Percentiles rank a stretch among this genome's conserved stretches.
phyloP scores from a whole-genome alignment of 2,329 filamentous ascomycete species.

The Macrophomina phaseolina region DNA sequence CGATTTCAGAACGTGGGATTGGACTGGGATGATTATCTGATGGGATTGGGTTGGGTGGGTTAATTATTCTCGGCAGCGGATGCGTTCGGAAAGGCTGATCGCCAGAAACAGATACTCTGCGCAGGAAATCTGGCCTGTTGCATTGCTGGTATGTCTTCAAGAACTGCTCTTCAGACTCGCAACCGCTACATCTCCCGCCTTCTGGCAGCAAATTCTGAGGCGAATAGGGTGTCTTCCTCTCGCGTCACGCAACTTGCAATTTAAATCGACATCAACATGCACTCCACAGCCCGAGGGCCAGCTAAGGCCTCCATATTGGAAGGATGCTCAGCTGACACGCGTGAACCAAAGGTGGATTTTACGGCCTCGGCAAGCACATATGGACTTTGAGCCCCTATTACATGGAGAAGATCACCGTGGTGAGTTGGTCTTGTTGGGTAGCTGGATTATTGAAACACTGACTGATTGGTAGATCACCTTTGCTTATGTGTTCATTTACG shows the following conservation, averaged over 20 bases:
- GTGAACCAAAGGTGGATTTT: conserved; percentile 32
- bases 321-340: too few species aligned
- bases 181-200: too few species aligned
- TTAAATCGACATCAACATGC: too few species aligned
- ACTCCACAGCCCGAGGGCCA: too few species aligned
- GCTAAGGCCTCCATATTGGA: too few species aligned
- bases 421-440: conserved; percentile 3
- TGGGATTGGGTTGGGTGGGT: conserved; percentile 33
- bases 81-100: background rate
- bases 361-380: conserved; percentile 37
- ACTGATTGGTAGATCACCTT: conserved; percentile 34
- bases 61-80: background rate
- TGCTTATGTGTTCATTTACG: conserved; percentile 37
- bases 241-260: too few species aligned
- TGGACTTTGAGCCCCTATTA: conserved; percentile 34
- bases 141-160: conserved; percentile 31
- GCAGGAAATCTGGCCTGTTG: conserved; percentile 37
- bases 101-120: conserved; percentile 10
- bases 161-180: background rate
- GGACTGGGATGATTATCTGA: conserved; percentile 35
- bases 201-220: too few species aligned
- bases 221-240: too few species aligned
- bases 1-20: conserved; percentile 32
- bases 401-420: conserved; percentile 37
- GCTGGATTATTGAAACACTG: background rate